These are phyloP conservation scores for Stephanodiscus triporus DNA, from an alignment of 108 stramenopile genomes.

Conservation along the genomic window DNA sequence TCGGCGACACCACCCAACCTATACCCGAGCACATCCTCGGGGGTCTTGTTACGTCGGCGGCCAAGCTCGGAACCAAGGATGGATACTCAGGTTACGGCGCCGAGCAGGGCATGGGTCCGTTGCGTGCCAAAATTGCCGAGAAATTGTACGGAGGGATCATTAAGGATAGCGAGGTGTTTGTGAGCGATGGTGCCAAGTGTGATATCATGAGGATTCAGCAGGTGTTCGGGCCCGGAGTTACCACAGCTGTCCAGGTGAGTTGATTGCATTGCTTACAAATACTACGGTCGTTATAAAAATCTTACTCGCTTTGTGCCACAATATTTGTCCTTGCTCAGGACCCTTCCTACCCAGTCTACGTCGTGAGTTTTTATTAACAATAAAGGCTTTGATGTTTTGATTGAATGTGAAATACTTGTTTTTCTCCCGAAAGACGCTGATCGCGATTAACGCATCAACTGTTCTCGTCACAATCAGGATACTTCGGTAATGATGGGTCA, in stretches of 20 bases:
- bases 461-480: constrained; percentile 51
- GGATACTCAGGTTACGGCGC: constrained; percentile 96
- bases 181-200: constrained; percentile 98
- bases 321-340: constrained; percentile 45
- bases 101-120: constrained; percentile 87
- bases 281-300: neutral
- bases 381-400: no score
- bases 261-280: neutral
- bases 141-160: constrained; percentile 91
- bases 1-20: constrained; percentile 98
- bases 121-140: constrained; percentile 91
- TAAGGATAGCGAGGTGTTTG: constrained; percentile 94
- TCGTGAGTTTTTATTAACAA: constrained; percentile 51
- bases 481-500: constrained; percentile 96
- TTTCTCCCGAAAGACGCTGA: constrained; percentile 35
- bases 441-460: neutral
- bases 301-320: neutral
- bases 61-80: constrained; percentile 89
- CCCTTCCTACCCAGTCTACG: constrained; percentile 97
- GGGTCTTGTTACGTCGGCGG: constrained; percentile 86
- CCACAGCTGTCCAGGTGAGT: constrained; percentile 87
- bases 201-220: constrained; percentile 96
- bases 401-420: constrained; percentile 19
- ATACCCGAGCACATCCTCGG: constrained; percentile 93
- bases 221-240: constrained; percentile 93